Percentiles rank a stretch among this genome's conserved stretches.
These are phyloP conservation scores for Aspergillus ochraceoroseus DNA, from an alignment of 2,329 filamentous ascomycete genomes.

Conservation along the genomic window DNA sequence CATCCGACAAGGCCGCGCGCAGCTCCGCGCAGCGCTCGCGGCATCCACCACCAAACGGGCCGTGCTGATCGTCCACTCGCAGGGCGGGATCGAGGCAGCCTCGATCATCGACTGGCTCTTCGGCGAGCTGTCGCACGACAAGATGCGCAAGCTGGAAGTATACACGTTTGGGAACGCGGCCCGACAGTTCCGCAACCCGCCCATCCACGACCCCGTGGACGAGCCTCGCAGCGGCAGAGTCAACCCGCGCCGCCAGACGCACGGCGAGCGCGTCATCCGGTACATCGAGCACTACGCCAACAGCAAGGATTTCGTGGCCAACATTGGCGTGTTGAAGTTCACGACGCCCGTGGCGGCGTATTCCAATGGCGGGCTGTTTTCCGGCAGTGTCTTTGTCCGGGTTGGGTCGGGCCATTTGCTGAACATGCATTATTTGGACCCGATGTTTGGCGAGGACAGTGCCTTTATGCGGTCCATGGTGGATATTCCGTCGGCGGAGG, in stretches of 20 bases:
- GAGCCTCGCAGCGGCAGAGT: neutral
- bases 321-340: constrained; percentile 5
- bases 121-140: neutral
- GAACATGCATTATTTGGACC: constrained; percentile 9
- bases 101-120: constrained; percentile 7
- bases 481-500: neutral
- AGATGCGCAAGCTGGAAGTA: constrained; percentile 4
- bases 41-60: neutral
- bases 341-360: neutral
- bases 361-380: neutral
- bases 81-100: constrained; percentile 3
- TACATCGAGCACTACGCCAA: constrained; percentile 10
- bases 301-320: constrained; percentile 4
- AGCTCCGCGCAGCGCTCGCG: neutral
- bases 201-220: neutral
- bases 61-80: constrained; percentile 8
- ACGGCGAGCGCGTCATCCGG: neutral
- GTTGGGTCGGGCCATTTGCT: constrained; percentile 3
- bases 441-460: constrained; percentile 5
- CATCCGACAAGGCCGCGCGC: constrained; percentile 6
- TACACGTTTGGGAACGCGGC: constrained; percentile 7
- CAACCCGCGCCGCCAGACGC: too few species aligned
- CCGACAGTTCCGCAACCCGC: constrained; percentile 2
- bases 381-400: neutral
- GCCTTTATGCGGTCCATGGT: constrained; percentile 5